These are phyloP conservation scores for Phytophthora pistaciae DNA, from an alignment of 352 stramenopile species.

Conservation along the genomic window DNA sequence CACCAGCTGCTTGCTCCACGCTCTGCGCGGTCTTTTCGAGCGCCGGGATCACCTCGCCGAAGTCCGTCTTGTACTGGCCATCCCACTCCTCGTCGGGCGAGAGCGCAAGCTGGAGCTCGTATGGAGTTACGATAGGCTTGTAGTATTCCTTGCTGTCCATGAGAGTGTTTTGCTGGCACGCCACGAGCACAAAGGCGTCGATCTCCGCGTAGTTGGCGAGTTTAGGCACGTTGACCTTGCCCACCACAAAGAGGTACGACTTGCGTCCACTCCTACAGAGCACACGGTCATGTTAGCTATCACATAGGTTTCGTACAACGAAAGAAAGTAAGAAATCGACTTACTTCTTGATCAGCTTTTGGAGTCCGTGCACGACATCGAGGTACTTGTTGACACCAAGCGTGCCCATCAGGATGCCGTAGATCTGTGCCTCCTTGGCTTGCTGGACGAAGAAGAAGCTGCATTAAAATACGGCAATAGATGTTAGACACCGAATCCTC, in stretches of 20 bases:
- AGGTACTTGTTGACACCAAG: slow-evolving; percentile 93
- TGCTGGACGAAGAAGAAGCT: slow-evolving; percentile 93
- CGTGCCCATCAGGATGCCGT: slow-evolving; percentile 97
- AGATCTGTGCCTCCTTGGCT: slow-evolving; percentile 94
- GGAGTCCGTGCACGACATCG: slow-evolving; percentile 91
- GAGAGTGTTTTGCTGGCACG: slow-evolving; percentile 95
- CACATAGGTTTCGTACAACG: too few species aligned
- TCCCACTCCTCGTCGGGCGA: slow-evolving; percentile 89
- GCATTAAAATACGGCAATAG: slow-evolving; percentile 1
- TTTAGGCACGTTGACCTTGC: slow-evolving; percentile 98
- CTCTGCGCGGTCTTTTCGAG: slow-evolving; percentile 48
- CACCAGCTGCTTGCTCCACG: slow-evolving; percentile 35
- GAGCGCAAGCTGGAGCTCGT: slow-evolving; percentile 96
- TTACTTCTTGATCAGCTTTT: slow-evolving; percentile 89
- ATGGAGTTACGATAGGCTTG: slow-evolving; percentile 94
- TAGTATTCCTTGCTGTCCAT: slow-evolving; percentile 94
- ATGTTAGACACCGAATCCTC: slow-evolving; percentile 2
- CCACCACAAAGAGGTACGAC: slow-evolving; percentile 97
- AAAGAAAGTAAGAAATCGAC: neutral
- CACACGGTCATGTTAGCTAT: slow-evolving; percentile 8
- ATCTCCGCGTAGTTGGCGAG: slow-evolving; percentile 98
- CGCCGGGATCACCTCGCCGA: slow-evolving; percentile 78
- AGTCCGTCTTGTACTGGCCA: slow-evolving; percentile 86
- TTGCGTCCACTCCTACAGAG: slow-evolving; percentile 89
- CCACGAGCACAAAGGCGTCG: slow-evolving; percentile 97